These are phyloP conservation scores for Escallonia herrerae DNA, from an alignment of 129 eudicot species.

Conservation along the genomic window DNA sequence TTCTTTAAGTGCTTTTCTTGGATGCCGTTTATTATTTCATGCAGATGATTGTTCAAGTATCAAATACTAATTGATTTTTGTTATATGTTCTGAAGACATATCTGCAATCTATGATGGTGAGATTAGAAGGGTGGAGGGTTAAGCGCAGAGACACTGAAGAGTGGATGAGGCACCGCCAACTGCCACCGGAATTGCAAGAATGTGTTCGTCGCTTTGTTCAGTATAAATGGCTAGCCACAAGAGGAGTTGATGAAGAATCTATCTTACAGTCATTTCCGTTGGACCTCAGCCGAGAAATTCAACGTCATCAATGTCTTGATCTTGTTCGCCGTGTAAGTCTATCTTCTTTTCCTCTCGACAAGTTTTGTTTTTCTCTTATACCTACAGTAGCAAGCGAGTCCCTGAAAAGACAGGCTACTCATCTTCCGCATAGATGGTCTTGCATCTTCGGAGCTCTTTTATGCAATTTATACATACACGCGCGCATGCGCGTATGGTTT, in stretches of 20 bases:
- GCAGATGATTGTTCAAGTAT: not conserved
- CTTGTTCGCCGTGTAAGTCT: constrained; percentile 89
- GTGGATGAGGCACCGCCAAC: constrained; percentile 97
- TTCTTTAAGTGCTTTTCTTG: no score
- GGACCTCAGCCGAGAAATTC: constrained; percentile 89
- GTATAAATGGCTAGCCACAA: constrained; percentile 83
- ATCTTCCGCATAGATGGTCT: no score
- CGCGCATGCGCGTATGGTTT: no score
- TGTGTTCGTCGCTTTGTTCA: constrained; percentile 78
- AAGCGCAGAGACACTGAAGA: constrained; percentile 87
- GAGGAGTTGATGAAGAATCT: constrained; percentile 86
- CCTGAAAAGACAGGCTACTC: no score
- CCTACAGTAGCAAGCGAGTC: no score
- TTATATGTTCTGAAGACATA: constrained; percentile 39
- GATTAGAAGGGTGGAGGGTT: constrained; percentile 90
- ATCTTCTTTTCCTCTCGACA: not conserved
- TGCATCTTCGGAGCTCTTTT: no score
- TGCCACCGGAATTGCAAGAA: constrained; percentile 66
- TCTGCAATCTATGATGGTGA: constrained; percentile 76
- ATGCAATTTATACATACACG: no score
- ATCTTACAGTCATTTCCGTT: constrained; percentile 68
- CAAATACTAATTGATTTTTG: not conserved
- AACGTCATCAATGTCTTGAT: constrained; percentile 84
- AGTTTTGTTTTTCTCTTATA: no score
- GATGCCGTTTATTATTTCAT: no score